Evolutionary conservation across 768 basidiomycete species (phyloP).

Genomic region (Inosperma sp.): DNA sequence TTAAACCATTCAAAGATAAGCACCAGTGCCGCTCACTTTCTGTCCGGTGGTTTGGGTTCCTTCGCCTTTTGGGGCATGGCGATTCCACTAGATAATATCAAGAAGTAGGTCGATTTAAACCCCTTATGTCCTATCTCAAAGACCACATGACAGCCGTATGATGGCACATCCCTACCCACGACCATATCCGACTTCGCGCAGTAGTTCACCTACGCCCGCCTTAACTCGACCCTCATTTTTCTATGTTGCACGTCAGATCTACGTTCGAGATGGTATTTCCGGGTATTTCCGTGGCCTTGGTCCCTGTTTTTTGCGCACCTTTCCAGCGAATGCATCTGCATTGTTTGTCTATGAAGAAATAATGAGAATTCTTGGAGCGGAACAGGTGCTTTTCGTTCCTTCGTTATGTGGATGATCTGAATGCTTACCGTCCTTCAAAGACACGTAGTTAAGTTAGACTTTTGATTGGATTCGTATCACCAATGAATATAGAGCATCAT

Average conservation of each 20-base stretch:
- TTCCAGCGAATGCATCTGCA: conserved; percentile 76
- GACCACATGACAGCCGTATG: conserved; percentile 47
- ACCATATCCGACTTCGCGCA: conserved; percentile 34
- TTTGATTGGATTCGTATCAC: conserved; percentile 18
- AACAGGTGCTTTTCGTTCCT: conserved; percentile 43
- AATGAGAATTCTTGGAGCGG: conserved; percentile 60
- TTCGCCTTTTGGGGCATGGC: conserved; percentile 66
- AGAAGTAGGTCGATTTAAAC: conserved; percentile 51
- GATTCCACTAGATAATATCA: conserved; percentile 76
- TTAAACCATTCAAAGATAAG: conserved; percentile 41
- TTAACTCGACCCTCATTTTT: conserved; percentile 43
- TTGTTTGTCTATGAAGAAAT: conserved; percentile 76
- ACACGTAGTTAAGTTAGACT: conserved; percentile 37
- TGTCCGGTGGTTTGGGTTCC: conserved; percentile 59
- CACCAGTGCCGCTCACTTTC: conserved; percentile 56
- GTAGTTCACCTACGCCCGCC: conserved; percentile 16
- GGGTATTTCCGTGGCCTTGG: conserved; percentile 66
- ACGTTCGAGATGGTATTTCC: conserved; percentile 44
- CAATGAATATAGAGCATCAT: conserved; percentile 5
- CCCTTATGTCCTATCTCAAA: conserved; percentile 5
- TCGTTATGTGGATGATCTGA: not conserved
- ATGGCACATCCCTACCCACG: conserved; percentile 53
- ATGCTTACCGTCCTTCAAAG: conserved; percentile 27
- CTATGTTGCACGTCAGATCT: conserved; percentile 49
- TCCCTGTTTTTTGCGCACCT: conserved; percentile 65